These are phyloP conservation scores for Cryphonectria nitschkei DNA, from an alignment of 2,329 filamentous ascomycete genomes.

Conservation along the genomic window DNA sequence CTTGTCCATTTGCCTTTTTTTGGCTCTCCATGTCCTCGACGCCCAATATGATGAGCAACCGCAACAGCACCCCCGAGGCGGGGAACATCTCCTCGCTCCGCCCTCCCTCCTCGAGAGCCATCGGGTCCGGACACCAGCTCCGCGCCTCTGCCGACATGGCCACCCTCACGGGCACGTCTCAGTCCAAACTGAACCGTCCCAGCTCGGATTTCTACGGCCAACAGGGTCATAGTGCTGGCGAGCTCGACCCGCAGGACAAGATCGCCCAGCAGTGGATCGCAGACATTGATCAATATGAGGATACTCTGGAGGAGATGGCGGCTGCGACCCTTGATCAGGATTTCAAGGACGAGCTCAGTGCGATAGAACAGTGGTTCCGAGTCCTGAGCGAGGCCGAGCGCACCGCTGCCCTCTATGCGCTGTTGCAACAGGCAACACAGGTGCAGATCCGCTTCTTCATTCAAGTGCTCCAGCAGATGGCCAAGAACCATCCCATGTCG, in stretches of 20 bases:
- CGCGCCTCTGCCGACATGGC: constrained; percentile 97
- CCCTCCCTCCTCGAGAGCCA: constrained; percentile 76
- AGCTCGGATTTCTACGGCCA: constrained; percentile 94
- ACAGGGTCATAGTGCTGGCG: constrained; percentile 66
- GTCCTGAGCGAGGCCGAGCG: constrained; percentile 96
- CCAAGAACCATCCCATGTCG: constrained; percentile 96
- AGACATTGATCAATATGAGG: constrained; percentile 98
- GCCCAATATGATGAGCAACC: constrained; percentile 77
- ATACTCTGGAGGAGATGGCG: constrained; percentile 98
- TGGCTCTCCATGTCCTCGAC: constrained; percentile 58
- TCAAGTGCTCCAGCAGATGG: constrained; percentile 98
- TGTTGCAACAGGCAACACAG: constrained; percentile 97
- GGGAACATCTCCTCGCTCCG: constrained; percentile 80
- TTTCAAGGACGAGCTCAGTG: constrained; percentile 98
- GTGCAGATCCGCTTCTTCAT: constrained; percentile 99
- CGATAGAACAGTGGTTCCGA: constrained; percentile 99
- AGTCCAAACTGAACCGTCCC: constrained; percentile 80
- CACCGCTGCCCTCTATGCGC: constrained; percentile 90
- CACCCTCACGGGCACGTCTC: constrained; percentile 68
- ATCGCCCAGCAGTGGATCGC: constrained; percentile 98
- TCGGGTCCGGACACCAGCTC: constrained; percentile 81
- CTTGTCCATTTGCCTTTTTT: constrained; percentile 3
- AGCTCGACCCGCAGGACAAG: constrained; percentile 85
- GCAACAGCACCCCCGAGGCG: constrained; percentile 96
- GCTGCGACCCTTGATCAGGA: constrained; percentile 98